Evolutionary conservation across 345 rosid genomes (phyloP), one percentile per base, ranked within the genome.

Genomic region (Aquilaria yunnanensis): DNA sequence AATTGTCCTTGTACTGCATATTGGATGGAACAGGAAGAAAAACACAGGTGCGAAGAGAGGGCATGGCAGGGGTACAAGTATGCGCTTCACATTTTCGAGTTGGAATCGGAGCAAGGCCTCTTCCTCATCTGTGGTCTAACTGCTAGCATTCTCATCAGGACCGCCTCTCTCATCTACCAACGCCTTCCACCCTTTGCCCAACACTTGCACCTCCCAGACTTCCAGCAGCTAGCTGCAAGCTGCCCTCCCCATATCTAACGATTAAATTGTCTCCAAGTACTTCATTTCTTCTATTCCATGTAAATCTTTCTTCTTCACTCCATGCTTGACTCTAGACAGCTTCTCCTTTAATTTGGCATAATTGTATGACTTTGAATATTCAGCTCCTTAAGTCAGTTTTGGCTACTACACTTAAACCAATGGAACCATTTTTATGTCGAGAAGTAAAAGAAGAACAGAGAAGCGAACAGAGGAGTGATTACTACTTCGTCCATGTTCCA

Each of bases 31-130:
- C 45, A 71, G 77, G 79, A 32, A 55, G 83, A 78, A 12, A 69
- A 78, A 32, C 76, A 75, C 50, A 70, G 70, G 61, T 56, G 66
- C 8, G 78, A 78, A 52, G 81, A 73, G 60, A 69, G 59, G 67
- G 64, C 52, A 65, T 76, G 74, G 79, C 73, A 54, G 67, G 70
- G 67, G 7, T 61, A 62, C 73, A 81, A 72, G 52, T 74, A 77
- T 30, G 3, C 23, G 12, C 32, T 63, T 14, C 82, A 75, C 14
- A 7, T 43, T 34, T 78, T 78, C 32, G 73, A 73, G 1, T 75
- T 48, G 31, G 46, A 14, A 41, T 57, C 46, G 2, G 70, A 68
- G 46, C 56, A 50, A 50, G 78, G 58, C 1, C 58, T 10, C 47
- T 70, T 71, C 37, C 45, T 47, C 5, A 71, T 70, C 2, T 63